phyloP scores from a whole-genome alignment of 208 protist species.

The Cochliopodium minus region DNA sequence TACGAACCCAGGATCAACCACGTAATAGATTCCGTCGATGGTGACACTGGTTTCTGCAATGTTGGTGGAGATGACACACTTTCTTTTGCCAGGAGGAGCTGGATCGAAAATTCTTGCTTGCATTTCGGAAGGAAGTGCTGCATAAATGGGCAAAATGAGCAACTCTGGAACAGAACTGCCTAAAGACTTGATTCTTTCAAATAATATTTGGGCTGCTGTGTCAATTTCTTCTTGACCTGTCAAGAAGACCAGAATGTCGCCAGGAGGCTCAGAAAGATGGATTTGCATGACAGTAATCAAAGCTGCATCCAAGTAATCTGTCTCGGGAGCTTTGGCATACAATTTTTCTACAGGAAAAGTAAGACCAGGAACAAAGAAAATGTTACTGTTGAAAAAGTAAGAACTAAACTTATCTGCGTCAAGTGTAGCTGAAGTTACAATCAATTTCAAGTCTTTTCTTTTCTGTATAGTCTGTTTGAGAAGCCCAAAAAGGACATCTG shows the following conservation, averaged over 20 bases:
- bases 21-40: constrained; percentile 95
- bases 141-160: constrained; percentile 89
- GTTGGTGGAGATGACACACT: constrained; percentile 95
- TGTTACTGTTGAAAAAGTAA: constrained; percentile 85
- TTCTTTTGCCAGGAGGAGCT: constrained; percentile 60
- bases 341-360: constrained; percentile 80
- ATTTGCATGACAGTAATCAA: constrained; percentile 90
- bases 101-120: constrained; percentile 93
- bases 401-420: constrained; percentile 85
- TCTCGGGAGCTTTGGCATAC: constrained; percentile 73
- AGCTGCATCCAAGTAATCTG: constrained; percentile 86
- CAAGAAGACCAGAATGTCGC: constrained; percentile 96
- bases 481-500: constrained; percentile 91
- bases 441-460: constrained; percentile 76
- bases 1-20: constrained; percentile 88
- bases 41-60: constrained; percentile 98
- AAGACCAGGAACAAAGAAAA: constrained; percentile 89
- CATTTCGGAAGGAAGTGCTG: constrained; percentile 83
- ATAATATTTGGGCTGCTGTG: constrained; percentile 85
- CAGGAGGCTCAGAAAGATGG: constrained; percentile 75
- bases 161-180: constrained; percentile 51
- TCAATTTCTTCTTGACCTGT: constrained; percentile 97
- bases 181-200: constrained; percentile 56
- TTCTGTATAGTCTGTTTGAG: constrained; percentile 65
- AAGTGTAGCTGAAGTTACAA: constrained; percentile 93